phyloP scores from a whole-genome alignment of 2,329 filamentous ascomycete genomes.

The Pseudogymnoascus sp. region DNA sequence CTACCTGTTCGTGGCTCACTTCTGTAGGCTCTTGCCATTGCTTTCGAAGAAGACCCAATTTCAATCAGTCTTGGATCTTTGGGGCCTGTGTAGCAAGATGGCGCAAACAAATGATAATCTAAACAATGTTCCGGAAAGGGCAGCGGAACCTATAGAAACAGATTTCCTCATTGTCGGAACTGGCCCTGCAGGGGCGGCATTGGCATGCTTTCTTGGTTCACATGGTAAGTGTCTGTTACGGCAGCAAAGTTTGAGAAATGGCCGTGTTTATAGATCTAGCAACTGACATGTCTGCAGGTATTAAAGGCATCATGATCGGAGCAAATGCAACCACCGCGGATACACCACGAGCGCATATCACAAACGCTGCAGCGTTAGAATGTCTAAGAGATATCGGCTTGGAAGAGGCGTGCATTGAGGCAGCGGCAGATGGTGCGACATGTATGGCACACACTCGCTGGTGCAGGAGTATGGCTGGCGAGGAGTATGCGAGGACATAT shows the following conservation, averaged over 20 bases:
- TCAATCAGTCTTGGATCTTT: neutral
- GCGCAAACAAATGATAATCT: neutral
- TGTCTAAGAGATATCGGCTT: constrained; percentile 45
- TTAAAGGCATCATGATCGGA: constrained; percentile 46
- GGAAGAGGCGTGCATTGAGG: constrained; percentile 33
- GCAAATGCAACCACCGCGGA: constrained; percentile 41
- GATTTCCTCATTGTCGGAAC: neutral
- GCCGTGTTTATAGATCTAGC: neutral
- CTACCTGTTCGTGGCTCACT: neutral
- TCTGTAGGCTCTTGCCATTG: neutral
- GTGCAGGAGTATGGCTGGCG: constrained; percentile 43
- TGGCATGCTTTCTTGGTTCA: neutral
- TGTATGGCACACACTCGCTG: constrained; percentile 44
- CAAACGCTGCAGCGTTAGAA: constrained; percentile 49
- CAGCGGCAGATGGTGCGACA: constrained; percentile 31
- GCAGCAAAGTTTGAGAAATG: neutral
- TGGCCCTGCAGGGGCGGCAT: neutral
- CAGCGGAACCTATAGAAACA: neutral
- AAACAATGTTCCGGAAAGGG: neutral
- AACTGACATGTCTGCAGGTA: constrained; percentile 26
- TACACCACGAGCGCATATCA: constrained; percentile 52
- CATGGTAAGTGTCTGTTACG: neutral
- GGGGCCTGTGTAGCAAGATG: neutral
- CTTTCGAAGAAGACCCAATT: neutral
- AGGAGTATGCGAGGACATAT: constrained; percentile 41